Base-by-base conservation (phyloP, 2,329 filamentous ascomycete genomes). In the Emmonsiellopsis sp. region DNA sequence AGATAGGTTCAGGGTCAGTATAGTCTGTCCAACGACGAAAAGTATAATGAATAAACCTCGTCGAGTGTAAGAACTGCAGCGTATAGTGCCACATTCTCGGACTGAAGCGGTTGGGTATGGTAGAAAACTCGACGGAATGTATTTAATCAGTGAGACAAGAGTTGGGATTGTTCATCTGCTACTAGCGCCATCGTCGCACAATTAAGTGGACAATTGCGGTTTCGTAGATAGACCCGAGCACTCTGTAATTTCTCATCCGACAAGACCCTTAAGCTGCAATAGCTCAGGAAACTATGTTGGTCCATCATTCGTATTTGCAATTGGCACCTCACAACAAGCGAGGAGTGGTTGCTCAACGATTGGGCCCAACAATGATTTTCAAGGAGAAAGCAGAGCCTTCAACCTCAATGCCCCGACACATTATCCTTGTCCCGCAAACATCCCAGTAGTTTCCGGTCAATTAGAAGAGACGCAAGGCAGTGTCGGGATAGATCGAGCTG, bases 41-140 rank as follows among this genome's bases (percentile, higher is more conserved):
- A 74, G 66, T 65, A 71, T 77, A 77, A 81, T 81, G 79, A 71
- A 77, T 75, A 76, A 79, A 79, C 84, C 83, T 74, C 86, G 87
- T 87, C 86, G 83, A 84, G 84, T 84, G 80, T 83, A 62, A 90
- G 88, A 94, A 94, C 77, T 95, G 89, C 86, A 85, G 87, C 86
- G 61, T 84, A 81, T 77, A 85, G 78, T 76, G 87, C 88, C 83
- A 85, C 87, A 92, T 93, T 93, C 87, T 91, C 85, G 76, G 79
- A 83, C 82, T 81, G 87, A 71, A 69, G 67, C 60, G 65, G 60
- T 64, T 82, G 81, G 21, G 7, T 40, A 40, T 21, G 45, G 33
- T 37, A 37, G 14, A 31, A 83, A 77, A 91, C 87, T 91, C 88
- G 86, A 87, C 76, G 74, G 73, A 74, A 84, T 87, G 60, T 58